phyloP scores from a whole-genome alignment of 257 asterid species.

The Solanum chiquidenum region DNA sequence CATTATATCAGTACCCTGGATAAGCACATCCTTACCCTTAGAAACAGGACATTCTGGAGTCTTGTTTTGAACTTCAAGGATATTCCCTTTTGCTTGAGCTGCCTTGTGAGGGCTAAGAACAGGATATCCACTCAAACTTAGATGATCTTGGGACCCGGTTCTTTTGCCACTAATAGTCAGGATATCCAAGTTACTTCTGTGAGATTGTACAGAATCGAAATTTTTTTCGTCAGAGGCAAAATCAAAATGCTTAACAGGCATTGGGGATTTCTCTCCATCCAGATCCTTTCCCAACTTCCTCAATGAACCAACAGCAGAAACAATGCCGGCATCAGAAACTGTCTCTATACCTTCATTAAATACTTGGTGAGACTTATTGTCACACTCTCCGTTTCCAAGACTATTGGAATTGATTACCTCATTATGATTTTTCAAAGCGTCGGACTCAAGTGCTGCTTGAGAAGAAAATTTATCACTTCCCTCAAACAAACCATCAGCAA shows the following conservation, averaged over 20 bases:
- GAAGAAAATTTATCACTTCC: slow-evolving; percentile 29
- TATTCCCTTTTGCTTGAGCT: slow-evolving; percentile 12
- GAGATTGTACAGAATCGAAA: slow-evolving; percentile 19
- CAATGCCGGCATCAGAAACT: slow-evolving; percentile 20
- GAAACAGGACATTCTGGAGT: slow-evolving; percentile 15
- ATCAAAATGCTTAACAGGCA: slow-evolving; percentile 94
- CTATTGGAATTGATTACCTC: slow-evolving; percentile 26
- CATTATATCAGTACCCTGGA: slow-evolving; percentile 17
- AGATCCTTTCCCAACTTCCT: slow-evolving; percentile 37
- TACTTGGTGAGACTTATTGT: slow-evolving; percentile 8
- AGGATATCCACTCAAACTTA: slow-evolving; percentile 4
- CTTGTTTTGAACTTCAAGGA: slow-evolving; percentile 19
- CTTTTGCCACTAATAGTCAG: slow-evolving; percentile 15
- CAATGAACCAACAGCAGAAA: slow-evolving; percentile 29
- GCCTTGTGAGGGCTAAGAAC: slow-evolving; percentile 3
- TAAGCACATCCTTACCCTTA: slow-evolving; percentile 12
- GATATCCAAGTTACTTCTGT: slow-evolving; percentile 16
- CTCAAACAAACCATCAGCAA: slow-evolving; percentile 74
- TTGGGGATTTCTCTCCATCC: slow-evolving; percentile 60
- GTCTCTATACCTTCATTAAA: slow-evolving; percentile 9
- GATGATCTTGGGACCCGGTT: slow-evolving; percentile 20
- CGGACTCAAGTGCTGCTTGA: slow-evolving; percentile 22
- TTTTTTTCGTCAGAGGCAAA: slow-evolving; percentile 50
- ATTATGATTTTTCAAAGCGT: slow-evolving; percentile 23
- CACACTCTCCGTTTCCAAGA: slow-evolving; percentile 25